Base-by-base conservation (phyloP, 176 grass and related monocot species). In the Bothriochloa decipiens region DNA sequence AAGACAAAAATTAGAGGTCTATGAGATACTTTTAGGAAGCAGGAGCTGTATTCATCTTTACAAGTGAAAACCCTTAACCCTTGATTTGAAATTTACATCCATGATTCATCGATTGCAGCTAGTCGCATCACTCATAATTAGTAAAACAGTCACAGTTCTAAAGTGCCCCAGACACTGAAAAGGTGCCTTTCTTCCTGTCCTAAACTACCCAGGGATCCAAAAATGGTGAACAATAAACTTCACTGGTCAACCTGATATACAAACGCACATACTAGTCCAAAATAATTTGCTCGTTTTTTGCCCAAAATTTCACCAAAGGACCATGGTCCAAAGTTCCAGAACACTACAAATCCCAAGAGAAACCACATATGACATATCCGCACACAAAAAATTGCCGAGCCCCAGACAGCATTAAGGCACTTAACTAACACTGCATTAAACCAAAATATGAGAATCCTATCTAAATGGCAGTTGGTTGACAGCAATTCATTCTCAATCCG, bases 351-450 rank as follows among this genome's bases (percentile, higher is more conserved):
- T 72, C 65, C 65, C 27, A 22, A 84, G 50, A 42, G 10, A 83
- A 71, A 47, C 45, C 32, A 15, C 4, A 22, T 17, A 35, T 68
- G n/a, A n/a, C n/a, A n/a, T n/a, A n/a, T n/a, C n/a, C n/a, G n/a
- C n/a, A n/a, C n/a, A n/a, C n/a, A n/a, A n/a, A 76, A 77, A 86
- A 86, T 45, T 2, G 3, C 50, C 46, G 17, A 72, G 23, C 11
- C 8, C 25, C 35, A 49, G 3, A 53, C 33, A 16, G 18, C 83
- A 16, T 16, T 26, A 65, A 49, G 64, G 62, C 43, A 58, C 11
- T 36, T 36, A 12, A 71, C 6, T 76, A 27, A 43, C 57, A 68
- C 9, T 6, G 1, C 4, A 57, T 18, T 82, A 0, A 37, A 1
- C 29, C 7, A 63, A 40, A 76, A 22, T n/a, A 74, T 11, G 0